A percentile compares a stretch with the other conserved stretches of the same genome.
Evolutionary conservation across 805 yeast species (phyloP).

Genomic region (Jamesozyma jinghongensis): DNA sequence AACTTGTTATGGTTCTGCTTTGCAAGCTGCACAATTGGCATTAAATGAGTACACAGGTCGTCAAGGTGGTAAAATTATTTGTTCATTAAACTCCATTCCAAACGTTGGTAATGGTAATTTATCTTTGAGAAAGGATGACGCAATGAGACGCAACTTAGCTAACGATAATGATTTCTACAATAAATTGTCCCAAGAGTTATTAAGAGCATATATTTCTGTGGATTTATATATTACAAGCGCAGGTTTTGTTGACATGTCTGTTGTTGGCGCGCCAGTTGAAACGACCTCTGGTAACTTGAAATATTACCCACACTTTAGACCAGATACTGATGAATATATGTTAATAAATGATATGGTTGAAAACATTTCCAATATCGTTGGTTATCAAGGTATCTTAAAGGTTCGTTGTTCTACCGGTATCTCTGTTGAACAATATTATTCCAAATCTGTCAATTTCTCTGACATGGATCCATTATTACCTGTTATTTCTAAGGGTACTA

Average conservation of each 20-base stretch:
- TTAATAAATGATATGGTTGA: conserved; percentile 52
- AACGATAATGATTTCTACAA: conserved; percentile 56
- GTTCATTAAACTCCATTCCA: conserved; percentile 61
- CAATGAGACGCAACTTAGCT: conserved; percentile 44
- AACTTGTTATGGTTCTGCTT: conserved; percentile 72
- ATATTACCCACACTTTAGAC: conserved; percentile 57
- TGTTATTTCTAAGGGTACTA: conserved; percentile 49
- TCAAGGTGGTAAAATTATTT: conserved; percentile 81
- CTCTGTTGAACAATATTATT: conserved; percentile 69
- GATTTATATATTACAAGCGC: conserved; percentile 66
- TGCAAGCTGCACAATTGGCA: conserved; percentile 56
- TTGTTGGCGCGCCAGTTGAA: conserved; percentile 53
- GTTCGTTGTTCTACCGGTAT: conserved; percentile 83
- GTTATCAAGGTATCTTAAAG: conserved; percentile 75
- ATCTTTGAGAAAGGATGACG: conserved; percentile 33
- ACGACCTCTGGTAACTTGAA: conserved; percentile 64
- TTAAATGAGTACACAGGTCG: conserved; percentile 38
- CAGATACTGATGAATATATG: conserved; percentile 59
- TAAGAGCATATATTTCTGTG: conserved; percentile 55
- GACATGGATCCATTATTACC: conserved; percentile 64
- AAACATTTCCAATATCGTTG: conserved; percentile 44
- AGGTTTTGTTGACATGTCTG: conserved; percentile 61
- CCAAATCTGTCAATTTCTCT: conserved; percentile 39
- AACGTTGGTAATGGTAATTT: conserved; percentile 73
- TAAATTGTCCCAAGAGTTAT: conserved; percentile 47